Base-by-base conservation (phyloP, 2,329 filamentous ascomycete genomes). In the Hypoxylon sp. region DNA sequence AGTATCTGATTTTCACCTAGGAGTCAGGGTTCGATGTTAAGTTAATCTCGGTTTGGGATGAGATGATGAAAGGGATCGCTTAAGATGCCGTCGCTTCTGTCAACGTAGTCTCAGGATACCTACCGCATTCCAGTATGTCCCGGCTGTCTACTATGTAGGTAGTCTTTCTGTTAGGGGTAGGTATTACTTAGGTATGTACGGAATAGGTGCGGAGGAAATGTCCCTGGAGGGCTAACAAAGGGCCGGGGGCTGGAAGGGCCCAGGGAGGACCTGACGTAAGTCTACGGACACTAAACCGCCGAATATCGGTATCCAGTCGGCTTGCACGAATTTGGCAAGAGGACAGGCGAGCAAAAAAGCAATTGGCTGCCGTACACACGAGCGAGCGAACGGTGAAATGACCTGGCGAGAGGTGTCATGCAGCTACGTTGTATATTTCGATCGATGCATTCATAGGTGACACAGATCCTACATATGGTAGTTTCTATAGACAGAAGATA, bases 321-420 rank as follows among this genome's bases (percentile, higher is more conserved):
- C 54, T 67, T 65, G 47, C 56, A 64, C 67, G 56, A 58, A 69
- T 62, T 60, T 55, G 67, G 67, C 48, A 69, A 69, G 56, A 61
- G 63, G 67, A 69, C 64, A 69, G 64, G 47, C 65, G 67, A 69
- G 64, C 64, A 68, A 11, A 47, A 48, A 48, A 43, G 10, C 34
- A 37, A 50, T 50, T 39, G 46, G 47, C 20, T 55, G 57, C 43
- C 24, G 24, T 26, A 26, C 24, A 26, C 24, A 26, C 7, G 24
- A 26, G 24, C 22, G 10, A 48, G 46, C 22, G n/a, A 15, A 54
- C 3, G 30, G 43, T 48, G 46, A 48, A 19, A 41, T 26, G 50
- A 39, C 22, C 13, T 43, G 26, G 30, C 39, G 20, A 41, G 41
- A 32, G 41, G 37, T 30, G 34, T 47, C 17, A 51, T 56, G 44